Base-by-base conservation (phyloP, 2,329 filamentous ascomycete species). In the Monosporascus sp. region DNA sequence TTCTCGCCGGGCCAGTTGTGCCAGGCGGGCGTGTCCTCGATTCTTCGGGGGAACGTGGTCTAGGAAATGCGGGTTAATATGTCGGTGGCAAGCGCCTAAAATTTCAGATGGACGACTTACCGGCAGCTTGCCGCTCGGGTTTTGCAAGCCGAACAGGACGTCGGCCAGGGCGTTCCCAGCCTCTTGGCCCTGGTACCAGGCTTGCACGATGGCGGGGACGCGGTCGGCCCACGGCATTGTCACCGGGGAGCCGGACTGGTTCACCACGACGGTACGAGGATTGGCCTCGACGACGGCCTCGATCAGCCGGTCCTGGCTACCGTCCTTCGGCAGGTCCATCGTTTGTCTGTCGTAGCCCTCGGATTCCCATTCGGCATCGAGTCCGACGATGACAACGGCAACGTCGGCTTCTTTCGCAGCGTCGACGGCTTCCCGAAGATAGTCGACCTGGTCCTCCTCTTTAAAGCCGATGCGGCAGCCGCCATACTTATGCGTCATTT, bases 1-100 rank as follows among this genome's bases (percentile, higher is more conserved):
- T 88, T 86, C 70, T 89, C 86, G 49, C 85, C 85, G 0, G 85
- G 85, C 82, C 86, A 90, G 67, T 87, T 89, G 67, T 86, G 79
- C 70, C 82, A 88, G 0, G 87, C 83, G 1, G 87, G 87, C 27
- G 86, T 85, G 60, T 89, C 84, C 62, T 86, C 76, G 27, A 85
- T 73, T 8, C 75, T 71, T 48, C 71, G 77, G 3, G 88, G 87
- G 69, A 89, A 90, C 0, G 86, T 89, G 41, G 77, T 77, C 78
- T 82, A 49, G 22, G 15, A 9, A 38, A 24, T 48, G 52, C 58
- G 50, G 58, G 52, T 31, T 24, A 24, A 22, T 38, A 36, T 2
- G 31, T 17, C 5, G 25, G 41, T 22, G 15, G 17, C n/a, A 37
- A 37, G 7, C 43, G 37, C 22, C 24, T 18, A 9, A 22, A 14